Conservation (phyloP, 345 rosid genomes). For the Salix brachista region DNA sequence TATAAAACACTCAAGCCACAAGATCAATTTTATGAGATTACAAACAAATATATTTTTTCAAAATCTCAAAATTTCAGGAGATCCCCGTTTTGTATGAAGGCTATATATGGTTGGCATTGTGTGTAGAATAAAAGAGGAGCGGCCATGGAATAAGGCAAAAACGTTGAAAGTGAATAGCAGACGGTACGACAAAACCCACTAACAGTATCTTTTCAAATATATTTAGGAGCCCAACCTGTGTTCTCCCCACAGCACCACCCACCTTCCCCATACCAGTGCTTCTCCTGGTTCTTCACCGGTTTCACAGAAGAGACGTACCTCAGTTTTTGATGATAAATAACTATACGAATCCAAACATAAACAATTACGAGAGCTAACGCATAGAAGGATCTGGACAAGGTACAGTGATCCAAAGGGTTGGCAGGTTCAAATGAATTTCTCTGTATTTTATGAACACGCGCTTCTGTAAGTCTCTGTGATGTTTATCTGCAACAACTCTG, state of each 20-base stretch:
- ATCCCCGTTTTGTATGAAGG: not conserved
- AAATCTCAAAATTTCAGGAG: not conserved
- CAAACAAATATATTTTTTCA: too few species aligned
- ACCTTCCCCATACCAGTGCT: constrained; percentile 4
- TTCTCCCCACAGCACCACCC: constrained; percentile 17
- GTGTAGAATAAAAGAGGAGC: not conserved
- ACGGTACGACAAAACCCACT: constrained; percentile 20
- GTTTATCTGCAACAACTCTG: too few species aligned
- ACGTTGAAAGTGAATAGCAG: not conserved
- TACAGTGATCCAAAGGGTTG: not conserved
- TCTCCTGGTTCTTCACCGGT: constrained; percentile 8
- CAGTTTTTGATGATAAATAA: not conserved
- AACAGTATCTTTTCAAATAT: constrained; percentile 13
- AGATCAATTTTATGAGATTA: too few species aligned
- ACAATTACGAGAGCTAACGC: not conserved
- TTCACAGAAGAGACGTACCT: not conserved
- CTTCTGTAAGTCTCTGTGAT: not conserved
- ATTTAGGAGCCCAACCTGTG: constrained; percentile 14
- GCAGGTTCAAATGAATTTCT: not conserved
- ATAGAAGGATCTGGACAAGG: not conserved
- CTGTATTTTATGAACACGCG: not conserved
- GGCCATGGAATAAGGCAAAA: too few species aligned
- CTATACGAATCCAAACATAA: not conserved
- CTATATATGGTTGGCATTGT: not conserved
- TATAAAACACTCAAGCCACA: too few species aligned